phyloP scores from a whole-genome alignment of 495 filamentous ascomycete species.

The Neurospora sp. region DNA sequence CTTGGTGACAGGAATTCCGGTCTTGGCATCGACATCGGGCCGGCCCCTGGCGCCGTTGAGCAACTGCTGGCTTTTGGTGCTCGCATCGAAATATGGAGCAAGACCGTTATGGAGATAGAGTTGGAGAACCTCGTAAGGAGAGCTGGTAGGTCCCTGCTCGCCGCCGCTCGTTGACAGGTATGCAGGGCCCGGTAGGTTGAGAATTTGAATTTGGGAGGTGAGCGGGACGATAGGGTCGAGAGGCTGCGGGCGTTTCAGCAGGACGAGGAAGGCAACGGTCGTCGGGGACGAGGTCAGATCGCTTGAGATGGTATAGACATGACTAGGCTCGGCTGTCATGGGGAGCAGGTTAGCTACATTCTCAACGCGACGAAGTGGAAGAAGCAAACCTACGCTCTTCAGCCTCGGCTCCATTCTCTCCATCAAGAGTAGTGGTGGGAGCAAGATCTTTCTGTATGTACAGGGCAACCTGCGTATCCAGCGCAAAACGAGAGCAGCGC shows the following conservation, averaged over 20 bases:
- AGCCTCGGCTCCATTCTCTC: slow-evolving; percentile 21
- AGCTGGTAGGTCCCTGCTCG: slow-evolving; percentile 58
- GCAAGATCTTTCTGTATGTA: slow-evolving; percentile 82
- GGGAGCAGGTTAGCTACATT: neutral
- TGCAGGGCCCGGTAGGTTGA: slow-evolving; percentile 76
- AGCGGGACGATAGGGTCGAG: slow-evolving; percentile 75
- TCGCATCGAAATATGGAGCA: slow-evolving; percentile 91
- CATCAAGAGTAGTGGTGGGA: slow-evolving; percentile 22
- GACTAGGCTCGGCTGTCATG: slow-evolving; percentile 31
- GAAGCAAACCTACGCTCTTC: slow-evolving; percentile 14
- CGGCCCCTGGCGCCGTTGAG: slow-evolving; percentile 53
- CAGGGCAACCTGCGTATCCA: slow-evolving; percentile 73
- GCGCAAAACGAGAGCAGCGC: slow-evolving; percentile 80
- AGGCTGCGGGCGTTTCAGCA: slow-evolving; percentile 79
- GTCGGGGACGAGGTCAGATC: slow-evolving; percentile 71
- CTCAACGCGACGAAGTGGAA: neutral
- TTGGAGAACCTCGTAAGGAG: slow-evolving; percentile 86
- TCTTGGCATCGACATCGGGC: slow-evolving; percentile 78
- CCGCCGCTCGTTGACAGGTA: slow-evolving; percentile 50
- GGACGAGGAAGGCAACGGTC: slow-evolving; percentile 72
- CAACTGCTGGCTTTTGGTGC: slow-evolving; percentile 71
- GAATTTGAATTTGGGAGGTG: slow-evolving; percentile 75
- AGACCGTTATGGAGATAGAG: slow-evolving; percentile 78
- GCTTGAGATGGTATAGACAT: slow-evolving; percentile 66
- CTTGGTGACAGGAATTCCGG: slow-evolving; percentile 90